A percentile compares a stretch with the other conserved stretches of the same genome.
Conservation (phyloP, 1,284 basidiomycete species). For the Exsudoporus floridanus region DNA sequence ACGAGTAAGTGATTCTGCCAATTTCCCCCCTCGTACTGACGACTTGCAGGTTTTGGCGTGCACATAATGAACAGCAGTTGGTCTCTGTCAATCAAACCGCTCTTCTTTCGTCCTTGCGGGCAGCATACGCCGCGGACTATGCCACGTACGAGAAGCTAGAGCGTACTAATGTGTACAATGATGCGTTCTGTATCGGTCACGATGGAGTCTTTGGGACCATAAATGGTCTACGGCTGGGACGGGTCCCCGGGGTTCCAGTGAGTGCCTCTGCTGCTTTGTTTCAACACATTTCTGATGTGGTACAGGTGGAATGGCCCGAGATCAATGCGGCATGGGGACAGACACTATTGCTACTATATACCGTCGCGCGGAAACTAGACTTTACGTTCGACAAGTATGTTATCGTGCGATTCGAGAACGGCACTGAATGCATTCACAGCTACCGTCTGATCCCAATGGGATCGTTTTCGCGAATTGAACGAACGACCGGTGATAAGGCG, state of each 20-base stretch:
- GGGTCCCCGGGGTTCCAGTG: conserved; percentile 76
- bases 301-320: conserved; percentile 94
- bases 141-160: conserved; percentile 83
- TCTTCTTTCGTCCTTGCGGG: conserved; percentile 68
- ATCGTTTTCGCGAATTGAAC: conserved; percentile 89
- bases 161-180: conserved; percentile 96
- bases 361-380: conserved; percentile 86
- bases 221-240: conserved; percentile 90
- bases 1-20: conserved; percentile 55
- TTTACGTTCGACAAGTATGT: conserved; percentile 80
- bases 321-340: conserved; percentile 99
- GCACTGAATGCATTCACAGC: conserved; percentile 42
- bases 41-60: conserved; percentile 76
- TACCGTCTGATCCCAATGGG: conserved; percentile 91
- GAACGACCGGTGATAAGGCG: conserved; percentile 77
- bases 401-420: conserved; percentile 5
- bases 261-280: conserved; percentile 25
- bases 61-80: conserved; percentile 71
- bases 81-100: conserved; percentile 64
- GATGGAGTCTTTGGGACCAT: conserved; percentile 95
- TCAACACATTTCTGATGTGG: conserved; percentile 6
- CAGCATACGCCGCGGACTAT: conserved; percentile 75
- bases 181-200: conserved; percentile 97
- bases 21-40: conserved; percentile 1
- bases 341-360: conserved; percentile 87